A percentile compares a stretch with the other conserved stretches of the same genome.
phyloP scores from a whole-genome alignment of 1,284 basidiomycete genomes.

The Sanguinoderma infundibulare region DNA sequence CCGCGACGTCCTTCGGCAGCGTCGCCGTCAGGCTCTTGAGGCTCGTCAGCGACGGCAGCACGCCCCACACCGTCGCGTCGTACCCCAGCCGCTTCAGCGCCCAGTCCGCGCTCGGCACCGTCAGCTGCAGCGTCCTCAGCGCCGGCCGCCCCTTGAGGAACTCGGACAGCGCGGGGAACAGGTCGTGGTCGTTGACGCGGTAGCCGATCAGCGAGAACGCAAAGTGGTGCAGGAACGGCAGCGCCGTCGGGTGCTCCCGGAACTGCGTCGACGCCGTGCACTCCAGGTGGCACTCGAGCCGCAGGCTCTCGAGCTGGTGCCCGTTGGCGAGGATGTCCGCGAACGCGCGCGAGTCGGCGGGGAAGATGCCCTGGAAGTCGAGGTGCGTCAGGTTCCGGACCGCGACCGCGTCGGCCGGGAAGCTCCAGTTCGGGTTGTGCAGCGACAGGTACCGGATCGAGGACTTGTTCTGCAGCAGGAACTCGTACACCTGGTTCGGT shows the following conservation, averaged over 20 bases:
- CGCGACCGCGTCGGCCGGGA: constrained; percentile 56
- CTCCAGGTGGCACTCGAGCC: constrained; percentile 56
- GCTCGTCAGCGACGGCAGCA: constrained; percentile 59
- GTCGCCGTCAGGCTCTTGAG: constrained; percentile 60
- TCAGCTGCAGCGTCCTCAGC: constrained; percentile 56
- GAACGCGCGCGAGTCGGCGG: constrained; percentile 52
- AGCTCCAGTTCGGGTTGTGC: constrained; percentile 58
- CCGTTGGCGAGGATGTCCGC: constrained; percentile 62
- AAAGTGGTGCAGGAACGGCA: constrained; percentile 70
- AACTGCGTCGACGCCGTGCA: constrained; percentile 54
- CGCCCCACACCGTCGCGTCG: constrained; percentile 70
- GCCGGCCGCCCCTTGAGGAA: constrained; percentile 64
- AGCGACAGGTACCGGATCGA: constrained; percentile 60
- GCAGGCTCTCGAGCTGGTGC: constrained; percentile 64
- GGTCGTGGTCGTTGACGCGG: constrained; percentile 55
- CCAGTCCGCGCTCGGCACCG: constrained; percentile 50
- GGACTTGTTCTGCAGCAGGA: constrained; percentile 57
- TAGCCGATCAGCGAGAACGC: constrained; percentile 56
- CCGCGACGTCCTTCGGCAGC: constrained; percentile 64
- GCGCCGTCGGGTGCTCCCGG: constrained; percentile 41
- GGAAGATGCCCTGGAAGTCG: constrained; percentile 62
- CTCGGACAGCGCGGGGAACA: constrained; percentile 69
- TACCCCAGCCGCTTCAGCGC: constrained; percentile 60
- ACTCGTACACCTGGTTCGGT: constrained; percentile 42
- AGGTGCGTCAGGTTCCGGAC: constrained; percentile 68